Conservation (phyloP, 495 filamentous ascomycete genomes). For the Lophiostoma macrostomum region DNA sequence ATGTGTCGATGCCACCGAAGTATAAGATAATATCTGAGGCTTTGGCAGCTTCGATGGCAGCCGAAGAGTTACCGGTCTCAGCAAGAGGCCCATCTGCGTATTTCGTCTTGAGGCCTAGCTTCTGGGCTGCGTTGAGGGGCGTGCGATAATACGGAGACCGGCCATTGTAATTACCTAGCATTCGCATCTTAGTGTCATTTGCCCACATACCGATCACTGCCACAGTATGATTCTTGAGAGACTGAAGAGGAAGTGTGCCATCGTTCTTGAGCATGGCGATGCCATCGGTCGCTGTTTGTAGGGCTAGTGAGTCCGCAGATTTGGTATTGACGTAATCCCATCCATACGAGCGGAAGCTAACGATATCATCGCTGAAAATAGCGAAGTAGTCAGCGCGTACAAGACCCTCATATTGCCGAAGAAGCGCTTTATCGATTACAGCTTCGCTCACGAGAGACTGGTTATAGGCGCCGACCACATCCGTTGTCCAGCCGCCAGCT, state of each 20-base stretch:
- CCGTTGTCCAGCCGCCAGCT: slow-evolving; percentile 1
- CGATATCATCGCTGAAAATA: not conserved
- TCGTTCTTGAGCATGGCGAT: slow-evolving; percentile 25
- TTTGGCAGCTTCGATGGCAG: slow-evolving; percentile 47
- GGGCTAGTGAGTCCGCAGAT: not conserved
- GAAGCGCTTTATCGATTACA: slow-evolving; percentile 6
- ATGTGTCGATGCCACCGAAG: slow-evolving; percentile 56
- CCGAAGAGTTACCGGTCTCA: slow-evolving; percentile 27
- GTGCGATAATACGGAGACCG: slow-evolving; percentile 54
- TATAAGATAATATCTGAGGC: slow-evolving; percentile 56
- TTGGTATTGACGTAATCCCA: slow-evolving; percentile 9
- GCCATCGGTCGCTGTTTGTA: slow-evolving; percentile 3
- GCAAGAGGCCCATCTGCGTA: slow-evolving; percentile 43
- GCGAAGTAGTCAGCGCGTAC: slow-evolving; percentile 12
- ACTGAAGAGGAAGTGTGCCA: slow-evolving; percentile 49
- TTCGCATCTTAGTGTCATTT: slow-evolving; percentile 50
- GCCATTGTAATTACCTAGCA: slow-evolving; percentile 62
- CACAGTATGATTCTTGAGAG: slow-evolving; percentile 41
- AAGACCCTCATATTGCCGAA: slow-evolving; percentile 14
- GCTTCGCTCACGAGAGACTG: slow-evolving; percentile 11
- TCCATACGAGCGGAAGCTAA: slow-evolving; percentile 1
- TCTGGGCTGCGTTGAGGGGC: slow-evolving; percentile 49
- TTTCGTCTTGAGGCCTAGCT: slow-evolving; percentile 45
- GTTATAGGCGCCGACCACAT: slow-evolving; percentile 19
- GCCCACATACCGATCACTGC: slow-evolving; percentile 59